Base-by-base conservation (phyloP, 345 rosid species). In the Gossypium turneri region DNA sequence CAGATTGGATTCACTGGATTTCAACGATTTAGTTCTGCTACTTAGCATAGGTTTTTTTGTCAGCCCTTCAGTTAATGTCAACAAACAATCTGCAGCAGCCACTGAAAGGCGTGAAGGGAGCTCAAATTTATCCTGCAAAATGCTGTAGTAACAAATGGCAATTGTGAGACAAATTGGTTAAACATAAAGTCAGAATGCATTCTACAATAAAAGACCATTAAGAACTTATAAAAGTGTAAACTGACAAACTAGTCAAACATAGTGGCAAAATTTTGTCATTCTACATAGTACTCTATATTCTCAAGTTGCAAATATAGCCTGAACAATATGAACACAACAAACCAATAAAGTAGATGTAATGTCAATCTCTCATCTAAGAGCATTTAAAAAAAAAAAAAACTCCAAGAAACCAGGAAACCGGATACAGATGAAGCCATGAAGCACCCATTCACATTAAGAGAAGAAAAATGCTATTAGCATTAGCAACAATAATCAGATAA, bases 41-140 rank as follows among this genome's bases (percentile, higher is more conserved):
- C 75, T 79, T 9, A 71, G 48, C 38, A 76, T 84, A 78, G 80
- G 77, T 75, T 78, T 89, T 81, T 84, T 94, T 45, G 92, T 83
- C 78, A 94, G 79, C 72, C 93, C 96, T 75, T 85, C 88, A 48
- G 88, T 89, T 50, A 94, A 71, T 43, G 97, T 79, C 75, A 94
- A 79, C 60, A 87, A 82, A 77, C 98, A 94, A 82, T 94, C 98
- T 71, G 98, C 97, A 86, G 97, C 98, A 66, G 90, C 81, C 67
- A 92, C 75, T 70, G 97, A 79, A 57, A 94, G 97, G 72, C 97
- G 93, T 67, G 96, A 89, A 7, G 98, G 97, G 78, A 94, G 81
- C 87, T 90, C 97, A 77, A 80, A 82, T 73, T 95, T 92, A 81
- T 84, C 93, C 83, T 85, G 90, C 81, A 86, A 81, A 83, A 76